Evolutionary conservation across 225 moss, liverwort and hornwort genomes (phyloP).

Genomic region (Climacium dendroides): DNA sequence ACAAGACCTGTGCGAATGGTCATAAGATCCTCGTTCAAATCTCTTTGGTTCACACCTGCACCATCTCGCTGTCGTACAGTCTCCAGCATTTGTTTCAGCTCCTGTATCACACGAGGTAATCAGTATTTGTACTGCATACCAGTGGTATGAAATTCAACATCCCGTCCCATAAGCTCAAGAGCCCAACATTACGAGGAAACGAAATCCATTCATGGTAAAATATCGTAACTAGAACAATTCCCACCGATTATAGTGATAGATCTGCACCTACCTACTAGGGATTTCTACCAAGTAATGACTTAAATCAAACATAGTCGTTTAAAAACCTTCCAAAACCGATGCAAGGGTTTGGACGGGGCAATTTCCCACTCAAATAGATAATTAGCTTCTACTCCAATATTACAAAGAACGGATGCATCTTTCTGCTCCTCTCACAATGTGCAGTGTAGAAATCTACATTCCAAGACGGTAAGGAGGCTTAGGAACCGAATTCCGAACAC

Average conservation of each 20-base stretch:
- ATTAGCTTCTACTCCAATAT: not conserved
- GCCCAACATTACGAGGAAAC: not conserved
- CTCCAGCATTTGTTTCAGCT: conserved; percentile 46
- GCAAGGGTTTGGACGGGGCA: not conserved
- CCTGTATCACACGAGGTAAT: not conserved
- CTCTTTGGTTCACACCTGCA: conserved; percentile 1
- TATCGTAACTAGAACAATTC: not conserved
- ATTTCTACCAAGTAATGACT: not conserved
- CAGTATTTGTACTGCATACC: not conserved
- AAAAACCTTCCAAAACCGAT: not conserved
- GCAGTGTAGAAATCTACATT: not conserved
- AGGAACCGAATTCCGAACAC: not conserved
- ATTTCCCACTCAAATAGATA: not conserved
- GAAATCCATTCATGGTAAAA: not conserved
- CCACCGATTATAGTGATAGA: not conserved
- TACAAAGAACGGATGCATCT: not conserved
- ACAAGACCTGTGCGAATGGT: conserved; percentile 53
- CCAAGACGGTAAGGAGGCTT: not conserved
- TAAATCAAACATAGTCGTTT: not conserved
- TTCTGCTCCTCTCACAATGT: not conserved
- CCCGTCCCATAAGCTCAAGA: not conserved
- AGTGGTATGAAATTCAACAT: not conserved
- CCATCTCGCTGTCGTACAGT: conserved; percentile 18
- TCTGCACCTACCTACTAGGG: not conserved
- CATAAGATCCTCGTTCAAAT: conserved; percentile 40